phyloP scores from a whole-genome alignment of 805 yeast species.

The Kazachstania kunashirensis region DNA sequence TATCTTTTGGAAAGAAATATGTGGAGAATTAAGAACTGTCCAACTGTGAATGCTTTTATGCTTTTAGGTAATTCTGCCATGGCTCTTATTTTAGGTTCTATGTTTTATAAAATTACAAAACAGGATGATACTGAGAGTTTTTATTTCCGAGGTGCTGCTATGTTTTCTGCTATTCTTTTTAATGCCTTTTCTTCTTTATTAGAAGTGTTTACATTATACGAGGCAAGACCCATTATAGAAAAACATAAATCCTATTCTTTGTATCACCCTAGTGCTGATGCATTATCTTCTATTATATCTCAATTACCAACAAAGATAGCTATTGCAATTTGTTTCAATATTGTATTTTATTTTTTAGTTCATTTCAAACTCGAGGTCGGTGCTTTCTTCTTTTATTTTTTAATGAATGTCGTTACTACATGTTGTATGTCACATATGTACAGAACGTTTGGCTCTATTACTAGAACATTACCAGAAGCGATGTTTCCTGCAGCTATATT shows the following conservation, averaged over 20 bases:
- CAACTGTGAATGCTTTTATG: constrained; percentile 33
- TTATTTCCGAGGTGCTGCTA: constrained; percentile 46
- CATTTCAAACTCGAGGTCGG: constrained; percentile 45
- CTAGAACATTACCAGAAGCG: constrained; percentile 32
- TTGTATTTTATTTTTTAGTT: constrained; percentile 44
- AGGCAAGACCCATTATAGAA: constrained; percentile 46
- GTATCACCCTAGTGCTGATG: constrained; percentile 56
- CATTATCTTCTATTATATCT: constrained; percentile 50
- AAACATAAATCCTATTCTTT: constrained; percentile 50
- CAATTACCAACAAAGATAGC: constrained; percentile 46
- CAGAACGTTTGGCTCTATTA: constrained; percentile 34
- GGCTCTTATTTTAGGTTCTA: constrained; percentile 43
- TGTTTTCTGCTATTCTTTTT: constrained; percentile 55
- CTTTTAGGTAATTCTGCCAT: constrained; percentile 37
- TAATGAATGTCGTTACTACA: constrained; percentile 36
- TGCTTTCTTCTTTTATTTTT: constrained; percentile 42
- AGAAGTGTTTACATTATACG: constrained; percentile 44
- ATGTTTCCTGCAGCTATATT: constrained; percentile 38
- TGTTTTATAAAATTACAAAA: constrained; percentile 8
- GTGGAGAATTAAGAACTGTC: constrained; percentile 39
- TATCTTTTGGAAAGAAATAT: constrained; percentile 36
- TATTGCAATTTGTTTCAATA: constrained; percentile 37
- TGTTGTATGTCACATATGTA: constrained; percentile 47
- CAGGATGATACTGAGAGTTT: constrained; percentile 34
- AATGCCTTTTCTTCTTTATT: constrained; percentile 50